Percentiles rank a stretch among this genome's conserved stretches.
Evolutionary conservation across 805 yeast genomes (phyloP).

Genomic region (Lipomyces sp.): DNA sequence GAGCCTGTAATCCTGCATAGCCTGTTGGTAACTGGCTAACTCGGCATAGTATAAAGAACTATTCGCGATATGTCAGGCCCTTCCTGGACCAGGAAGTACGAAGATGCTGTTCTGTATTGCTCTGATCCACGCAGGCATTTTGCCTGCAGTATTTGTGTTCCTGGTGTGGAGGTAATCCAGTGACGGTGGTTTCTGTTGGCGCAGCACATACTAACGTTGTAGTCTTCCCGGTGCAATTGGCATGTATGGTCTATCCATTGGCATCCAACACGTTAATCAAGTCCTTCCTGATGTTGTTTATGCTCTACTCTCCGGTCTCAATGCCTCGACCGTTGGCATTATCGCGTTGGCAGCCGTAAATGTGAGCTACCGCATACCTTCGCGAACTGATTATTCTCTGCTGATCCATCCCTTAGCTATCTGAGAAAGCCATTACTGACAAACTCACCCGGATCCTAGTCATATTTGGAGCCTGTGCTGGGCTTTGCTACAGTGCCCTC

Average conservation of each 20-base stretch:
- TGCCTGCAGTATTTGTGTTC: constrained; percentile 2
- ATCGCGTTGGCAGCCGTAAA: constrained; percentile 18
- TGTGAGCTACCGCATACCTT: background rate
- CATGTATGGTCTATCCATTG: constrained; percentile 8
- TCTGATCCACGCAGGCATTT: constrained; percentile 1
- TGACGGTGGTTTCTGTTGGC: background rate
- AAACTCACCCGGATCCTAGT: constrained; percentile 14
- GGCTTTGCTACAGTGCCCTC: constrained; percentile 10
- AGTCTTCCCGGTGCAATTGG: constrained; percentile 21
- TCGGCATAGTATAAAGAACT: constrained; percentile 9
- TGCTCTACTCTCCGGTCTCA: constrained; percentile 16
- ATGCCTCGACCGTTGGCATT: constrained; percentile 20
- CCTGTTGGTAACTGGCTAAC: background rate
- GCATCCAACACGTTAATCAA: constrained; percentile 1
- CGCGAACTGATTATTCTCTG: background rate
- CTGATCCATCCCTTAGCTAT: background rate
- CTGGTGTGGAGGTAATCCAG: constrained; percentile 8
- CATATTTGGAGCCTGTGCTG: constrained; percentile 7
- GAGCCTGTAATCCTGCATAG: too few relatives aligned
- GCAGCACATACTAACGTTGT: background rate
- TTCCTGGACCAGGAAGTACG: constrained; percentile 13
- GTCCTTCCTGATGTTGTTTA: constrained; percentile 9
- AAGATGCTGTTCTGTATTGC: constrained; percentile 8
- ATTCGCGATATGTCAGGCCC: constrained; percentile 11
- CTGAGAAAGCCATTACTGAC: constrained; percentile 14